A percentile compares a stretch with the other conserved stretches of the same genome.
These are phyloP conservation scores for Citrullus colocynthis DNA, from an alignment of 306 rosid species.

Conservation along the genomic window DNA sequence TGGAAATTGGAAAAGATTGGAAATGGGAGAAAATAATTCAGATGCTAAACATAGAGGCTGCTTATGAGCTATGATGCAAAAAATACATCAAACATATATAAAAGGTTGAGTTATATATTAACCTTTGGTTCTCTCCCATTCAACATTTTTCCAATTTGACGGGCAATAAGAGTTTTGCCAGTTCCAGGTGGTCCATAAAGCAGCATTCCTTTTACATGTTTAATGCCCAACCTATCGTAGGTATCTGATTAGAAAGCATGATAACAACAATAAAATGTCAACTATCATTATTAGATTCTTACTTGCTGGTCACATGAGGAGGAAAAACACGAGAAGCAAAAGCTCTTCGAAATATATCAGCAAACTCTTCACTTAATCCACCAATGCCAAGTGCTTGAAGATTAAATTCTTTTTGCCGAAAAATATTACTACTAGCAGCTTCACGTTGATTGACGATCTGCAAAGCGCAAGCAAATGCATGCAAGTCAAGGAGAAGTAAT, in stretches of 20 bases:
- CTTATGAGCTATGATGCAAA: not conserved
- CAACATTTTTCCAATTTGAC: slow-evolving; percentile 95
- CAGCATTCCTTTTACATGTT: slow-evolving; percentile 97
- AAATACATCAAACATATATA: not conserved
- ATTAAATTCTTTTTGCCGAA: slow-evolving; percentile 88
- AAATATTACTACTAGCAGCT: slow-evolving; percentile 76
- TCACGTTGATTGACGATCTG: slow-evolving; percentile 92
- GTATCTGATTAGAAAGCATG: slow-evolving; percentile 21
- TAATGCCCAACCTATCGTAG: slow-evolving; percentile 77
- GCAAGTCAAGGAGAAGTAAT: not conserved
- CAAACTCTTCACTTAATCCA: slow-evolving; percentile 86
- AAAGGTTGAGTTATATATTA: slow-evolving; percentile 6
- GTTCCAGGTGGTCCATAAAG: slow-evolving; percentile 99
- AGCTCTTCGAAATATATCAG: slow-evolving; percentile 96
- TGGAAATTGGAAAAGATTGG: not conserved
- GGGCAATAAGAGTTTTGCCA: slow-evolving; percentile 98
- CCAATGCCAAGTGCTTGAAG: slow-evolving; percentile 92
- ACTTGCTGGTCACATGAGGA: slow-evolving; percentile 89
- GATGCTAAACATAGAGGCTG: not conserved
- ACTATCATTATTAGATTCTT: slow-evolving; percentile 20
- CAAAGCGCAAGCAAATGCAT: slow-evolving; percentile 17
- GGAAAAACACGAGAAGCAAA: slow-evolving; percentile 99
- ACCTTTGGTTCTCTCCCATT: slow-evolving; percentile 99
- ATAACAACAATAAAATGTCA: slow-evolving; percentile 12
- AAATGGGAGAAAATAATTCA: not conserved